phyloP scores from a whole-genome alignment of 345 rosid species.

The Acer negundo region DNA sequence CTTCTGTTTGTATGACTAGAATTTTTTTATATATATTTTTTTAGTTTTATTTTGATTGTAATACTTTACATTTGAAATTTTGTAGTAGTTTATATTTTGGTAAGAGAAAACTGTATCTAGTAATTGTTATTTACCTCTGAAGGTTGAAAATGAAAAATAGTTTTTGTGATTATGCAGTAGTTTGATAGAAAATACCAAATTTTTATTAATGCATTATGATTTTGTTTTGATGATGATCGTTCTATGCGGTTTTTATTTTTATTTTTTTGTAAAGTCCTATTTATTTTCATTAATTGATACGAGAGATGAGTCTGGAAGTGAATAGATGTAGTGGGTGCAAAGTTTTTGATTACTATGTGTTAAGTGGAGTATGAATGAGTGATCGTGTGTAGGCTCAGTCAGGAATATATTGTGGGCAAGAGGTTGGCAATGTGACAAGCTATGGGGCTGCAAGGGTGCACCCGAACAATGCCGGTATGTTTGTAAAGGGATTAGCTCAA shows the following conservation, averaged over 20 bases:
- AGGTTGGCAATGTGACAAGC: constrained; percentile 61
- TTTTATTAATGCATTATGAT: neutral
- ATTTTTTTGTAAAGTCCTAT: neutral
- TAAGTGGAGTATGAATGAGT: constrained; percentile 49
- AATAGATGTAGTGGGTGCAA: constrained; percentile 23
- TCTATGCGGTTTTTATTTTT: neutral
- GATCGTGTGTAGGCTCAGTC: constrained; percentile 72
- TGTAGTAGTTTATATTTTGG: neutral
- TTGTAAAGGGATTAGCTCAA: constrained; percentile 57
- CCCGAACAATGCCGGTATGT: constrained; percentile 46
- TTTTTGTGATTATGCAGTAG: neutral
- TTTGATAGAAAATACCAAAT: neutral
- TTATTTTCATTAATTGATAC: constrained; percentile 8
- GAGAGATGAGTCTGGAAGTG: constrained; percentile 17
- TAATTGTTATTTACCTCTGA: neutral
- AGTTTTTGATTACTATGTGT: constrained; percentile 34
- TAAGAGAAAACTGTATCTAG: neutral
- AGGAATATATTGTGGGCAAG: constrained; percentile 59
- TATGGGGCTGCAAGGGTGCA: constrained; percentile 55
- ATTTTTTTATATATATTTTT: neutral
- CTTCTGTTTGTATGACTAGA: neutral
- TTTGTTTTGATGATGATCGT: neutral
- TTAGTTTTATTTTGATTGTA: neutral
- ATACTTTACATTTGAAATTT: neutral
- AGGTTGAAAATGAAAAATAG: neutral